Evolutionary conservation across 1,284 basidiomycete genomes (phyloP), one percentile per base, ranked within the genome.

Genomic region (Rhizopogon parksii): DNA sequence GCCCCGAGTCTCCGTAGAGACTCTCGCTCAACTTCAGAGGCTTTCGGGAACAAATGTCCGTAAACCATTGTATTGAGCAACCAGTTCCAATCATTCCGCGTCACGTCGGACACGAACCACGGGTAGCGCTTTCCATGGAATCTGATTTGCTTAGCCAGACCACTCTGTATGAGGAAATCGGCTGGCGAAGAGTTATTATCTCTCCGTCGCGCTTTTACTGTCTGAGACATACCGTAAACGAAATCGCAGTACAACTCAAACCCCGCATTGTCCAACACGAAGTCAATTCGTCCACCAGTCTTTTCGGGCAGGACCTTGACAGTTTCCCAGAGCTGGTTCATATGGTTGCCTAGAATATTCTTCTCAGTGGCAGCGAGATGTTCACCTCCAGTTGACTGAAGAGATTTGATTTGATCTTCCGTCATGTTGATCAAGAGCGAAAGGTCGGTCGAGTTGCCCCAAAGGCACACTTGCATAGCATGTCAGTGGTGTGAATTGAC

Each of bases 361-460:
- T 95, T 94, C 71, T 97, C 94, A 0, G 95, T 96, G 0, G 92
- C 90, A 6, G 95, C 94, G 42, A 98, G 83, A 59, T 94, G 86
- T 51, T 95, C 95, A 27, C 94, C 94, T 24, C 95, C 95, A 17
- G 95, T 97, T 14, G 92, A 94, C 68, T 99, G 95, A n/a, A 98
- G 79, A 50, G 88, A 83, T 71, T 95, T 95, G 73, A 99, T 97
- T 69, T 98, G 95, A 40, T 98, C 95, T 71, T 98, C 95, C 11
- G 91, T 92, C 95, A 97, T 97, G 73, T 98, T 93, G 72, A 97
- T 98, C 50, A 98, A 78, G 32, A 98, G 79, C 2, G 92, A 95
- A 49, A 98, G 76, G 69, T 98, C 95, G 52, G 95, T 98, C n/a
- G 92, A 91, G 71, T 95, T 95, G 14, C 92, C 92, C 91, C 92